Base-by-base conservation (phyloP, 176 grass and related monocot genomes). In the Carex pumila region DNA sequence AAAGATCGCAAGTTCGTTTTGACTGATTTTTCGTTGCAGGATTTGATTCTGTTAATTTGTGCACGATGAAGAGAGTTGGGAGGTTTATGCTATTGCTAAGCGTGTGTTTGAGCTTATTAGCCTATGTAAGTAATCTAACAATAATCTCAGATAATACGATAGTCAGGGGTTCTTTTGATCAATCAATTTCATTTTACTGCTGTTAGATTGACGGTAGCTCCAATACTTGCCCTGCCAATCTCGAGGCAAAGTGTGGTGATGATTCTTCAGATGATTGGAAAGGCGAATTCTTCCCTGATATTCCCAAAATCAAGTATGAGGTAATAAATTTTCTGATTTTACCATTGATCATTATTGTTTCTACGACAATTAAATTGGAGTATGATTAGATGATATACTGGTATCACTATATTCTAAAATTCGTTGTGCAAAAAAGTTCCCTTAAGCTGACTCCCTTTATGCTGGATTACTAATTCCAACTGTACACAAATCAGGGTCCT, bases 301-400 rank as follows among this genome's bases (percentile, higher is more conserved):
- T 98, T 69, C 81, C 89, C 41, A 95, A 90, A 60, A 93, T 95
- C 86, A 93, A 93, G 81, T 95, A 98, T 86, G 96, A 98, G 88
- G 93, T 98, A 62, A 76, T 82, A 68, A 45, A 15, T 71, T 52
- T 57, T 77, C 1, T 77, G 3, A 67, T 82, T 67, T 66, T 62
- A 50, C 39, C 36, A 49, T 25, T 67, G 11, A 76, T 56, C 57
- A 61, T 61, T 80, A 41, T 41, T 6, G 17, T 63, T 43, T 79
- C 15, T 59, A 70, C 12, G 2, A 30, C 15, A 80, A 60, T 79
- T 80, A 61, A 61, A 12, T 80, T 29, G 18, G 63, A 50, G 54
- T 53, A 3, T 65, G 41, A 3, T 54, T 67, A 21, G 39, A 45
- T 41, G 9, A 80, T 50, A 7, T 57, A 49, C 39, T 52, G 36